These are phyloP conservation scores for Penicillium sp. DNA, from an alignment of 2,329 filamentous ascomycete species.

Conservation along the genomic window DNA sequence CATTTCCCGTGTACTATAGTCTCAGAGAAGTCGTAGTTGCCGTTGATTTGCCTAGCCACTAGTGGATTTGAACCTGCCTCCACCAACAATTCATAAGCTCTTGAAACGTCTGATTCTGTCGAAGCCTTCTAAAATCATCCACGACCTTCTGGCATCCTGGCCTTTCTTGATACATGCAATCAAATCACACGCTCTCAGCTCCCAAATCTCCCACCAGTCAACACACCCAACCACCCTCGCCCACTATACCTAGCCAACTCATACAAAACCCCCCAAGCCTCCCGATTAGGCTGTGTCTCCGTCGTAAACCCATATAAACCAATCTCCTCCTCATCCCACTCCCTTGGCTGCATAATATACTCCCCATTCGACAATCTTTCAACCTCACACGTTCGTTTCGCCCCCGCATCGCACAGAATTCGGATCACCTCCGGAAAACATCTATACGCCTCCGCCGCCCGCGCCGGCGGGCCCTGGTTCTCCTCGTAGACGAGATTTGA, in stretches of 20 bases:
- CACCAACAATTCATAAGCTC: too few relatives aligned
- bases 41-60: too few relatives aligned
- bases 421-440: slow-evolving; percentile 19
- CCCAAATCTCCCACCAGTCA: slow-evolving; percentile 3
- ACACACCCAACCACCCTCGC: slow-evolving; percentile 4
- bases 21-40: not conserved
- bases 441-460: slow-evolving; percentile 24
- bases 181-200: not conserved
- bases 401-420: slow-evolving; percentile 21
- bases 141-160: not conserved
- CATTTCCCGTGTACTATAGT: not conserved
- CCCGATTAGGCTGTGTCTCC: slow-evolving; percentile 21
- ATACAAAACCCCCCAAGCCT: slow-evolving; percentile 24
- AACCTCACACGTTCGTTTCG: slow-evolving; percentile 24
- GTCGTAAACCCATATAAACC: slow-evolving; percentile 21
- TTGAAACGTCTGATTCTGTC: not conserved
- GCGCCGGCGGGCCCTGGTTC: slow-evolving; percentile 16
- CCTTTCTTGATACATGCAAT: not conserved
- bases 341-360: slow-evolving; percentile 17
- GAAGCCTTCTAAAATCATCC: not conserved
- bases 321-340: slow-evolving; percentile 23
- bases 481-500: slow-evolving; percentile 20
- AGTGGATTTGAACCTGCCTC: too few relatives aligned
- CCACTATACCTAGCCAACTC: slow-evolving; percentile 17
- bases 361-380: slow-evolving; percentile 7